These are phyloP conservation scores for Kwoniella sp. DNA, from an alignment of 768 basidiomycete species.

Conservation along the genomic window DNA sequence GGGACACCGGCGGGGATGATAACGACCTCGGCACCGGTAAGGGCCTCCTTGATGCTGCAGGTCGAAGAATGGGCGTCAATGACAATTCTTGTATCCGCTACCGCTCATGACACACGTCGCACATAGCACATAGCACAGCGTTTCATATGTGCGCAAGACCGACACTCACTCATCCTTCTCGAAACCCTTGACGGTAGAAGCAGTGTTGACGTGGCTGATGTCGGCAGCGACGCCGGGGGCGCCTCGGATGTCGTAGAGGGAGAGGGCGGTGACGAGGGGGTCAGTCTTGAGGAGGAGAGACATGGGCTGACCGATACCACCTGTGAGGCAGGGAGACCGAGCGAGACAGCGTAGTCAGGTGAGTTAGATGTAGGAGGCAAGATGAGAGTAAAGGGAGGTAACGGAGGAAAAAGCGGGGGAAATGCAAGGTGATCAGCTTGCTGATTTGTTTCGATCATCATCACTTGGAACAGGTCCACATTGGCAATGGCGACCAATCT, in stretches of 20 bases:
- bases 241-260: slow-evolving; percentile 78
- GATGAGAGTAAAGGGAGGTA: slow-evolving; percentile 25
- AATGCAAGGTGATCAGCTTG: too few relatives aligned
- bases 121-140: too few relatives aligned
- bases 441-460: too few relatives aligned
- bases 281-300: slow-evolving; percentile 91
- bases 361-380: too few relatives aligned
- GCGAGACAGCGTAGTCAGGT: too few relatives aligned
- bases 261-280: slow-evolving; percentile 79
- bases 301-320: slow-evolving; percentile 71
- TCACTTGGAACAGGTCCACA: too few relatives aligned
- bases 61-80: not conserved
- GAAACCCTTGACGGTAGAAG: slow-evolving; percentile 66
- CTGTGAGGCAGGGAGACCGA: slow-evolving; percentile 1
- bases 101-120: too few relatives aligned
- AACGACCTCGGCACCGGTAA: slow-evolving; percentile 84
- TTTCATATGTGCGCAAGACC: not conserved
- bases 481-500: too few relatives aligned
- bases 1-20: slow-evolving; percentile 97
- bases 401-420: too few relatives aligned
- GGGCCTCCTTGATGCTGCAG: slow-evolving; percentile 63
- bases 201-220: slow-evolving; percentile 89
- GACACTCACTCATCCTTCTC: slow-evolving; percentile 49
- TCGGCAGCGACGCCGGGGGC: slow-evolving; percentile 98
- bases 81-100: too few relatives aligned